phyloP scores from a whole-genome alignment of 768 basidiomycete genomes.

The Dioszegia aurantiaca region DNA sequence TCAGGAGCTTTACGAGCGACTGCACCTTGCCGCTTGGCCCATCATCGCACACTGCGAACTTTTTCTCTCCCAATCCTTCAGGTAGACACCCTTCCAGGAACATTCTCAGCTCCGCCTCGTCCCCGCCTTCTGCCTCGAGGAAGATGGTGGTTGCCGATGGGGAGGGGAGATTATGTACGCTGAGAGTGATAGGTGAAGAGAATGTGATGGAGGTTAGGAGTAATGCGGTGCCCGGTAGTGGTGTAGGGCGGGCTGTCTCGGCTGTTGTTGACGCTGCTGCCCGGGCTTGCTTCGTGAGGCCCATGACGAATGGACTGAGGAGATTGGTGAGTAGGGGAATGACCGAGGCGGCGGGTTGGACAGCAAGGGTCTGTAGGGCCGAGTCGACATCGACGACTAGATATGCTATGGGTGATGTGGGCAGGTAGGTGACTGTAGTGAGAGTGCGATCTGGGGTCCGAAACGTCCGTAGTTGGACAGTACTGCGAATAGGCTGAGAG shows the following conservation, averaged over 20 bases:
- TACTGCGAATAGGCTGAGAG: constrained; percentile 23
- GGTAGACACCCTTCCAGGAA: constrained; percentile 40
- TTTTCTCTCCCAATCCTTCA: constrained; percentile 21
- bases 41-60: constrained; percentile 1
- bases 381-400: constrained; percentile 34
- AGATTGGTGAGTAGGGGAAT: constrained; percentile 37
- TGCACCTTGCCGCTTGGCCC: constrained; percentile 20
- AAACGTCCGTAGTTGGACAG: constrained; percentile 40
- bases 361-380: constrained; percentile 14
- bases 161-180: constrained; percentile 30
- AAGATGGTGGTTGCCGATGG: constrained; percentile 24
- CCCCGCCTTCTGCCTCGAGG: constrained; percentile 30
- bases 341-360: constrained; percentile 28
- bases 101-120: constrained; percentile 14
- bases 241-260: constrained; percentile 27
- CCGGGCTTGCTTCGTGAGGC: constrained; percentile 40
- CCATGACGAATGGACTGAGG: constrained; percentile 42
- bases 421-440: constrained; percentile 28
- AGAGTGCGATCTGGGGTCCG: constrained; percentile 22
- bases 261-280: constrained; percentile 37
- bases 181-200: constrained; percentile 25
- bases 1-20: constrained; percentile 20
- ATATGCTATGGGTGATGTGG: constrained; percentile 21
- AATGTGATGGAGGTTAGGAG: constrained; percentile 29
- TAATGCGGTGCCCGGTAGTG: constrained; percentile 33